phyloP scores from a whole-genome alignment of 1,284 basidiomycete genomes.

The Ganoderma sp. region DNA sequence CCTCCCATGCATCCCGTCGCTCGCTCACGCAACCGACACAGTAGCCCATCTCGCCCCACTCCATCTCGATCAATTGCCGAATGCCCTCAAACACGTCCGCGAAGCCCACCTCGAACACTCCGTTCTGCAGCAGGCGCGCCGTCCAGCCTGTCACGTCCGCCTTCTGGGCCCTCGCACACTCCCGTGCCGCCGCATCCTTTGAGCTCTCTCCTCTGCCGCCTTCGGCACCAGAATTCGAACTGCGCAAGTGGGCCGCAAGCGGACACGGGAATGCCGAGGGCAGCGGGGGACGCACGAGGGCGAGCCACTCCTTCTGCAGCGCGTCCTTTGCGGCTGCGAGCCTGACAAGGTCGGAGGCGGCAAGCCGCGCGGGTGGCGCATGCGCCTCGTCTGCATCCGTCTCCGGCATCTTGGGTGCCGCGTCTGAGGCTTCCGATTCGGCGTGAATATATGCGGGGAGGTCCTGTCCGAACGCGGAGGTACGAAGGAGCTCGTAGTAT shows the following conservation, averaged over 20 bases:
- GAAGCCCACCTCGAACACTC: conserved; percentile 38
- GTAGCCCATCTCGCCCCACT: conserved; percentile 41
- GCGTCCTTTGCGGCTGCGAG: conserved; percentile 35
- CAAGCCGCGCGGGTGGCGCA: conserved; percentile 18
- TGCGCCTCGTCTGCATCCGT: conserved; percentile 21
- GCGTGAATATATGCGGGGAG: conserved; percentile 21
- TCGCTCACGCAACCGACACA: conserved; percentile 40
- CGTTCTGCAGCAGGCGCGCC: conserved; percentile 31
- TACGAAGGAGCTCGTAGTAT: conserved; percentile 46
- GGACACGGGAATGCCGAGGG: conserved; percentile 33
- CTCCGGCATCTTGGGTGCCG: conserved; percentile 9
- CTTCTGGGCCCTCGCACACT: conserved; percentile 24
- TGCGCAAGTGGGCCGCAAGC: conserved; percentile 13
- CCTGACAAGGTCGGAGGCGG: conserved; percentile 33
- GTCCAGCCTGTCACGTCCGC: conserved; percentile 31
- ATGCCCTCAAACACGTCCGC: conserved; percentile 44
- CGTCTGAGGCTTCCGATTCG: conserved; percentile 10
- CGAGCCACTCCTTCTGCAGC: conserved; percentile 35
- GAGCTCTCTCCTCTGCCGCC: not conserved
- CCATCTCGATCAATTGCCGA: conserved; percentile 36
- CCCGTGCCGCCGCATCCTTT: conserved; percentile 10
- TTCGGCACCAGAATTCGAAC: conserved; percentile 9
- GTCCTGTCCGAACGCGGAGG: conserved; percentile 36
- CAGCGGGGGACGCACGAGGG: conserved; percentile 29
- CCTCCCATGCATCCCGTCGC: conserved; percentile 35